phyloP scores from a whole-genome alignment of 164 flowering plant species.

The Chimonanthus salicifolius region DNA sequence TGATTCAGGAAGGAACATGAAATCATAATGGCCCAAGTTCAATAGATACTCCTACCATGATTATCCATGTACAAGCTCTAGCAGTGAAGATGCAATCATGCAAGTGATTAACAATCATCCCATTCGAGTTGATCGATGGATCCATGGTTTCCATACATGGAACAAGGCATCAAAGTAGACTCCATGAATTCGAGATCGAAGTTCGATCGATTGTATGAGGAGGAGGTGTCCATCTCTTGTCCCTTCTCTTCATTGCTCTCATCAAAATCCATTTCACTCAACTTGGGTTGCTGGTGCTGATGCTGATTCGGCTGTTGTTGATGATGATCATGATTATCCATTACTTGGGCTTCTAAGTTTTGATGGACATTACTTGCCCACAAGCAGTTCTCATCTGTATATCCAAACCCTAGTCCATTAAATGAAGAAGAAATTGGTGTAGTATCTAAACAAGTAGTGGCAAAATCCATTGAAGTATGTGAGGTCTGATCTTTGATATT shows the following conservation, averaged over 20 bases:
- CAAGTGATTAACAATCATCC: constrained; percentile 26
- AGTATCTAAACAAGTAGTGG: constrained; percentile 5
- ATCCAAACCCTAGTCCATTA: constrained; percentile 17
- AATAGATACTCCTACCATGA: background rate
- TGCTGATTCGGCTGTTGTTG: constrained; percentile 3
- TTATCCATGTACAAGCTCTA: background rate
- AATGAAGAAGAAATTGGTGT: constrained; percentile 17
- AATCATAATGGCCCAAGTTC: background rate
- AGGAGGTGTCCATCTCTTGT: constrained; percentile 19
- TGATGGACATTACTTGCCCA: constrained; percentile 16
- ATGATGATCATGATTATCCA: constrained; percentile 2
- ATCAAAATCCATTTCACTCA: constrained; percentile 7
- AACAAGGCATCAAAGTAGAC: constrained; percentile 30
- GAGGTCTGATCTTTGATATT: constrained; percentile 9
- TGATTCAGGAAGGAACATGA: background rate
- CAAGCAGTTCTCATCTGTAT: constrained; percentile 21
- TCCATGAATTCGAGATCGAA: constrained; percentile 39
- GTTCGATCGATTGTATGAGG: constrained; percentile 16
- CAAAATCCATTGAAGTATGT: constrained; percentile 4
- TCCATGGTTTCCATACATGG: constrained; percentile 21
- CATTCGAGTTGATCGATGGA: constrained; percentile 39
- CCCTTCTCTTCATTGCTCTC: constrained; percentile 14
- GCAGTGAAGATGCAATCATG: background rate
- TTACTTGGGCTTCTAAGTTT: constrained; percentile 6
- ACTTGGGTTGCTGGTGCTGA: constrained; percentile 9